phyloP scores from a whole-genome alignment of 2,329 filamentous ascomycete species.

The Verticillium klebahnii region DNA sequence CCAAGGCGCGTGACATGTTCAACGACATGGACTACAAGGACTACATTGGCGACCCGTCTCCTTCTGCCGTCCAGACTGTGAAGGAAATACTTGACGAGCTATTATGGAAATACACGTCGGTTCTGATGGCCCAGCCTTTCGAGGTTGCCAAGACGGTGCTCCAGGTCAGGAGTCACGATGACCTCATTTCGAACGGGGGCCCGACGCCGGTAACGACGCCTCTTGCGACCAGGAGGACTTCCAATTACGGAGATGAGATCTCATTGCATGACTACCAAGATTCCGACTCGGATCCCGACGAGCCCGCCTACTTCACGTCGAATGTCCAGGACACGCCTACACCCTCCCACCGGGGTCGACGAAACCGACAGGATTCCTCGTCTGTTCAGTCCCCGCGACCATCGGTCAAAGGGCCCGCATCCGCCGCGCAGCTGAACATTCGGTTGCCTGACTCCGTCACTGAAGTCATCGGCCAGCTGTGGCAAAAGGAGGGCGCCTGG shows the following conservation, averaged over 20 bases:
- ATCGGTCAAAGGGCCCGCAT: slow-evolving; percentile 26
- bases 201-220: slow-evolving; percentile 23
- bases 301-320: slow-evolving; percentile 81
- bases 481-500: slow-evolving; percentile 83
- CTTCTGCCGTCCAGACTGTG: slow-evolving; percentile 68
- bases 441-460: slow-evolving; percentile 75
- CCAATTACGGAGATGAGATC: slow-evolving; percentile 22
- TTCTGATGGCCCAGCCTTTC: slow-evolving; percentile 90
- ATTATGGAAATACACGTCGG: slow-evolving; percentile 85
- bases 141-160: slow-evolving; percentile 94
- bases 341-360: slow-evolving; percentile 30
- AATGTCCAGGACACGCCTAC: slow-evolving; percentile 51
- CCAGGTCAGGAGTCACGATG: slow-evolving; percentile 63
- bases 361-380: slow-evolving; percentile 22
- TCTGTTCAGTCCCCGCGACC: slow-evolving; percentile 26
- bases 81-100: slow-evolving; percentile 79
- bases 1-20: slow-evolving; percentile 77
- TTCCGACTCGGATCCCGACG: slow-evolving; percentile 67
- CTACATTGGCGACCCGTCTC: slow-evolving; percentile 73
- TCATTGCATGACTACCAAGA: slow-evolving; percentile 41
- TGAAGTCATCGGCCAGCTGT: slow-evolving; percentile 82
- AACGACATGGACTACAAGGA: slow-evolving; percentile 90
- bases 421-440: slow-evolving; percentile 63
- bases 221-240: slow-evolving; percentile 19
- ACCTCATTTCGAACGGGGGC: slow-evolving; percentile 16